A percentile compares a stretch with the other conserved stretches of the same genome.
These are phyloP conservation scores for Sclerotinia subarctica DNA, from an alignment of 2,329 filamentous ascomycete species.

Conservation along the genomic window DNA sequence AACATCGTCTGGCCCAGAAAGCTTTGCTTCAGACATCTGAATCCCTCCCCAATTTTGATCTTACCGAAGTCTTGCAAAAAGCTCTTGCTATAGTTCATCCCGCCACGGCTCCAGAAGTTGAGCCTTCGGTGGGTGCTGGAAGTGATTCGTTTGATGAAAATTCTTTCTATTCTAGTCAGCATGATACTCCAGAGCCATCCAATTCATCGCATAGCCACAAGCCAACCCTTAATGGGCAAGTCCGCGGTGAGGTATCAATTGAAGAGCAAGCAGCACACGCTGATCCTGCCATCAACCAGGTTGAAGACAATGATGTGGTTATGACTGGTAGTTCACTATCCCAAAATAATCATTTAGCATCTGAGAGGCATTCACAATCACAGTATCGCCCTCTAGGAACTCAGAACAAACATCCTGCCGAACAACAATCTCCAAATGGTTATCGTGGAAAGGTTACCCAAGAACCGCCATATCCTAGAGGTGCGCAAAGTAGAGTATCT, in stretches of 20 bases:
- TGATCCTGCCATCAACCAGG: conserved; percentile 28
- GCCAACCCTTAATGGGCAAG: conserved; percentile 30
- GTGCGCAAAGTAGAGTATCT: conserved; percentile 10
- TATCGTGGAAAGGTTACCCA: conserved; percentile 2
- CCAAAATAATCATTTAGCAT: conserved; percentile 35
- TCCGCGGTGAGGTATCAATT: conserved; percentile 29
- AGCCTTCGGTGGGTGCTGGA: conserved; percentile 55
- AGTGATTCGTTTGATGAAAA: conserved; percentile 89
- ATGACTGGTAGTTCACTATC: conserved; percentile 35
- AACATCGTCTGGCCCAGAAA: conserved; percentile 49
- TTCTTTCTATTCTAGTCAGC: conserved; percentile 92
- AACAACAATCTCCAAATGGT: conserved; percentile 17
- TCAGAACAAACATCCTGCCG: conserved; percentile 1
- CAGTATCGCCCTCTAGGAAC: conserved; percentile 19
- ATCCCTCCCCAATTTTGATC: conserved; percentile 61
- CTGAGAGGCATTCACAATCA: conserved; percentile 26
- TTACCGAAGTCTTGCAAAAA: conserved; percentile 69
- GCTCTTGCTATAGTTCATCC: conserved; percentile 69
- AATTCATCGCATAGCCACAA: conserved; percentile 39
- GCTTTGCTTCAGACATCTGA: conserved; percentile 46
- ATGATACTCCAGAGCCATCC: conserved; percentile 67
- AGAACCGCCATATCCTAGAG: conserved; percentile 1
- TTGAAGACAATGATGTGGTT: conserved; percentile 29
- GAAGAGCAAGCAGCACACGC: conserved; percentile 27
- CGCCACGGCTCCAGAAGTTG: conserved; percentile 55